Evolutionary conservation across 805 yeast genomes (phyloP).

Genomic region (Sugiyamaella americana): DNA sequence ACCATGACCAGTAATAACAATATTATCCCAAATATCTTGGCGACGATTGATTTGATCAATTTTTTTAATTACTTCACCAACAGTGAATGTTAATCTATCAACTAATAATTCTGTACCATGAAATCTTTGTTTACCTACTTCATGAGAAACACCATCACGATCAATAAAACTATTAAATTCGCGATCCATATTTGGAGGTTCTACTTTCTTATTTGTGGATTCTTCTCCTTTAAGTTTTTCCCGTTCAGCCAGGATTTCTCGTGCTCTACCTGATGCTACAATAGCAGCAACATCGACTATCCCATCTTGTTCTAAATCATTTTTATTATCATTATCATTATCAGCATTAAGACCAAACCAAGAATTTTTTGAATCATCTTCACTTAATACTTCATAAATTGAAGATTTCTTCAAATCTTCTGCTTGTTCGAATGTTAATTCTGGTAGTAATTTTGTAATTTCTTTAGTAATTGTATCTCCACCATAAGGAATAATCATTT

Average conservation of each 20-base stretch:
- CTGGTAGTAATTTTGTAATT: conserved; percentile 48
- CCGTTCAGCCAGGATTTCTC: conserved; percentile 63
- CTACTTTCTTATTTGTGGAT: conserved; percentile 27
- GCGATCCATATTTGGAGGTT: conserved; percentile 52
- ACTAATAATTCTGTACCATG: conserved; percentile 66
- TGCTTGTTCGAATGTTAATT: conserved; percentile 50
- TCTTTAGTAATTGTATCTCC: conserved; percentile 56
- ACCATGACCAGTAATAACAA: conserved; percentile 76
- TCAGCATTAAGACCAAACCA: conserved; percentile 48
- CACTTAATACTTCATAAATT: conserved; percentile 71
- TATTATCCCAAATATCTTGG: conserved; percentile 79
- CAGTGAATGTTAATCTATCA: conserved; percentile 44
- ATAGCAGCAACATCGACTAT: conserved; percentile 84
- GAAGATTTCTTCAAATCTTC: conserved; percentile 68
- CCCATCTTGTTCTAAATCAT: conserved; percentile 51
- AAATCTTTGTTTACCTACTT: conserved; percentile 86
- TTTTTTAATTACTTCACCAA: conserved; percentile 47
- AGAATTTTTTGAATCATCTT: conserved; percentile 54
- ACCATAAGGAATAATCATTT: conserved; percentile 48
- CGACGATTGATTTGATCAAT: conserved; percentile 65
- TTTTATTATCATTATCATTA: conserved; percentile 32
- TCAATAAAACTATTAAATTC: conserved; percentile 70
- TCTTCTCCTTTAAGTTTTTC: conserved; percentile 42
- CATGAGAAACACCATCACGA: conserved; percentile 46
- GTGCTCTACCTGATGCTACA: conserved; percentile 69